Evolutionary conservation across 1,139 yeast genomes (phyloP), one percentile per base, ranked within the genome.

Genomic region (Pichia sp.): DNA sequence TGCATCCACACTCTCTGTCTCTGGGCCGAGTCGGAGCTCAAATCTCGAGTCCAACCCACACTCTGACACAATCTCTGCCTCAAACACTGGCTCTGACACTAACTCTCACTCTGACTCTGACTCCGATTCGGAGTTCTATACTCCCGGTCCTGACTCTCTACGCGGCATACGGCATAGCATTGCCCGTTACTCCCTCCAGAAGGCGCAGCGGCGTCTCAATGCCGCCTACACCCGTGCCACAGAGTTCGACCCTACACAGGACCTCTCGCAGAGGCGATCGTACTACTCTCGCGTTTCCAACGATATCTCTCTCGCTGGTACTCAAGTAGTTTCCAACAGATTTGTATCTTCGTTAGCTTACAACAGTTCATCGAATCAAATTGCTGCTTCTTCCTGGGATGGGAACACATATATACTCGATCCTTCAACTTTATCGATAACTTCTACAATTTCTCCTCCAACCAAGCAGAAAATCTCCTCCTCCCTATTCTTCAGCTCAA

Each of bases 341-440:
- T 85, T 94, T 1, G 69, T 84, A 0, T 80, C 95, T 0, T 61
- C 70, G 1, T 74, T 80, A 0, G 56, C 76, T 18, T 69, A 74
- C 44, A 69, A 78, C 15, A 34, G 38, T 1, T 52, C 54, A 28
- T 51, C 54, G 20, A 39, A 50, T 2, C 41, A 43, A 3, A 62
- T 84, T 2, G 84, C 86, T 0, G 69, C 79, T 15, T 95, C 91
- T 0, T 83, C 93, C 32, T 89, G 97, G 96, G 77, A 81, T 44
- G 97, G 97, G 4, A 69, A 71, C 17, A 53, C 86, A 4, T 72
- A 71, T 46, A 44, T 84, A 3, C 43, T 84, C 24, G 60, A 69
- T 35, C 52, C 60, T 2, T 56, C 59, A 0, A 60, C 67, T 22
- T 60, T 84, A 60, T 62, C 26, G 48, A 20, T 30, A 6, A 10